Percentiles rank a stretch among this genome's conserved stretches.
phyloP scores from a whole-genome alignment of 495 filamentous ascomycete genomes.

The Tuber aestivum region DNA sequence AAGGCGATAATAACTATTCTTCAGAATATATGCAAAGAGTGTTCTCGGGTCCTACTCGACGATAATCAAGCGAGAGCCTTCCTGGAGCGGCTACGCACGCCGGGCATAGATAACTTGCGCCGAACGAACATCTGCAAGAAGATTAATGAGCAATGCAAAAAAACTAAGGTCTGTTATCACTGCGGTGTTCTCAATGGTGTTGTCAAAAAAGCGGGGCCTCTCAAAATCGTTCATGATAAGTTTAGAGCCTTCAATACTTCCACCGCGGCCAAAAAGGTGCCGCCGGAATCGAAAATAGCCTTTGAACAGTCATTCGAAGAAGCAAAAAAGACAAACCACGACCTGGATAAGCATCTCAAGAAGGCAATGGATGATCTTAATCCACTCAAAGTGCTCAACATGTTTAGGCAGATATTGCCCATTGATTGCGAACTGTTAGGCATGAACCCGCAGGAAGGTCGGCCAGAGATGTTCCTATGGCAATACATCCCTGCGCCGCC shows the following conservation, averaged over 20 bases:
- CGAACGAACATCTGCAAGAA: slow-evolving; percentile 73
- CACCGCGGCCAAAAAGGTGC: slow-evolving; percentile 71
- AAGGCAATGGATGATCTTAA: slow-evolving; percentile 94
- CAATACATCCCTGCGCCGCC: slow-evolving; percentile 91
- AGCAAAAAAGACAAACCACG: slow-evolving; percentile 64
- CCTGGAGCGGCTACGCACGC: slow-evolving; percentile 70
- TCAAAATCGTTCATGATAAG: slow-evolving; percentile 92
- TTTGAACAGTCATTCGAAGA: slow-evolving; percentile 80
- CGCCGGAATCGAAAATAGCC: slow-evolving; percentile 67
- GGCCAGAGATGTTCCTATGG: slow-evolving; percentile 97
- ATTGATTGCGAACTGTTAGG: slow-evolving; percentile 86
- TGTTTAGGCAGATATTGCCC: slow-evolving; percentile 81
- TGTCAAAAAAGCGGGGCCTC: slow-evolving; percentile 75
- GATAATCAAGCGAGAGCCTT: slow-evolving; percentile 66
- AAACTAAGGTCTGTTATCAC: slow-evolving; percentile 66
- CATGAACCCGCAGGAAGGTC: slow-evolving; percentile 74
- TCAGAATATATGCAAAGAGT: slow-evolving; percentile 90
- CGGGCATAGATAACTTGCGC: slow-evolving; percentile 78
- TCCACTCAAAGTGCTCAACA: slow-evolving; percentile 75
- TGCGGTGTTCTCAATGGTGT: slow-evolving; percentile 78
- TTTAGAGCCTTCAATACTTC: slow-evolving; percentile 81
- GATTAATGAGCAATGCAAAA: slow-evolving; percentile 80
- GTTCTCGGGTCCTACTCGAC: slow-evolving; percentile 67
- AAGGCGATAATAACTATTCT: slow-evolving; percentile 81
- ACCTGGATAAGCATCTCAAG: slow-evolving; percentile 82